phyloP scores from a whole-genome alignment of 352 stramenopile species.

The Phytophthora pinifolia region DNA sequence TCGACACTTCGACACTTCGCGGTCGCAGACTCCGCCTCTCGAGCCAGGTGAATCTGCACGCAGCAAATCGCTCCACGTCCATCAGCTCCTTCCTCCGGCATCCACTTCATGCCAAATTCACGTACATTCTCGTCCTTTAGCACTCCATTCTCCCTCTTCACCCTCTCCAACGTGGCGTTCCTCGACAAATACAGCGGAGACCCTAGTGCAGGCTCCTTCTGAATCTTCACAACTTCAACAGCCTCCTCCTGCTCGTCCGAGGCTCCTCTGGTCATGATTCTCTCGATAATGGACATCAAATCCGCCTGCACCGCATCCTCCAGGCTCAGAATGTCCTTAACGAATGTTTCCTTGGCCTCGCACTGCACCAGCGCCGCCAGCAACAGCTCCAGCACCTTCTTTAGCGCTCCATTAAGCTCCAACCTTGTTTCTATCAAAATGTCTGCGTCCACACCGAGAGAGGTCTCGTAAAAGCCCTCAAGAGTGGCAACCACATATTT shows the following conservation, averaged over 20 bases:
- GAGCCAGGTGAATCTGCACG: slow-evolving; percentile 40
- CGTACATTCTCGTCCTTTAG: slow-evolving; percentile 65
- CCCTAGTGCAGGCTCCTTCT: slow-evolving; percentile 4
- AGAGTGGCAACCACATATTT: slow-evolving; percentile 21
- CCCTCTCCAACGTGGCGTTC: slow-evolving; percentile 49
- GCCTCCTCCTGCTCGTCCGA: background rate
- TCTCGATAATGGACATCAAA: slow-evolving; percentile 70
- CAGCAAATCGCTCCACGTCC: background rate
- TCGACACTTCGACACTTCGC: slow-evolving; percentile 26
- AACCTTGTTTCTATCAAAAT: slow-evolving; percentile 13
- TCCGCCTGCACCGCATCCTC: slow-evolving; percentile 56
- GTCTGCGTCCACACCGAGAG: slow-evolving; percentile 21
- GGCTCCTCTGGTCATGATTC: slow-evolving; percentile 34
- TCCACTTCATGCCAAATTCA: background rate
- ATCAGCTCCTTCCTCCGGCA: too few relatives aligned
- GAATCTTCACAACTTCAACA: background rate
- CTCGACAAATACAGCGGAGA: slow-evolving; percentile 47
- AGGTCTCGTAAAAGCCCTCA: slow-evolving; percentile 57
- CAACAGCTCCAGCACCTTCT: slow-evolving; percentile 40
- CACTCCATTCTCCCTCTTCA: slow-evolving; percentile 55
- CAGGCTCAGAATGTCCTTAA: slow-evolving; percentile 70
- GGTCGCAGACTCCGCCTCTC: slow-evolving; percentile 29
- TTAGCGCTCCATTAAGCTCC: slow-evolving; percentile 16
- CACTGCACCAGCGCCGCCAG: slow-evolving; percentile 60
- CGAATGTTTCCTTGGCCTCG: slow-evolving; percentile 51